These are phyloP conservation scores for Sphaerulina vaccinii DNA, from an alignment of 2,329 filamentous ascomycete species.

Conservation along the genomic window DNA sequence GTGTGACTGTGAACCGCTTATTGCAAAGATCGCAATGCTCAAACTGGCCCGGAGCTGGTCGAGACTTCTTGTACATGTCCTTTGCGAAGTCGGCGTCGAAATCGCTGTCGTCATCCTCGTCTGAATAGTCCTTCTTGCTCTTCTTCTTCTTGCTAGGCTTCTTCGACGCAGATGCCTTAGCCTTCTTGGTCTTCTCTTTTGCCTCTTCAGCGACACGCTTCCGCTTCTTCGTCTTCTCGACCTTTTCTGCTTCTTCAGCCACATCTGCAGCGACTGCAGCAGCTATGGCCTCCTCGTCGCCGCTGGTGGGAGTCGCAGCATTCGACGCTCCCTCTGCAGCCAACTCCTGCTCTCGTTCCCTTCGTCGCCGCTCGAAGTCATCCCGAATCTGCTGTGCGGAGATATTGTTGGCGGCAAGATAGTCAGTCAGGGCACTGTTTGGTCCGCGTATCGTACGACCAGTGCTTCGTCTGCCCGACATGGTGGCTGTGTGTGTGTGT, in stretches of 20 bases:
- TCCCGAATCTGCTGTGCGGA: conserved; percentile 63
- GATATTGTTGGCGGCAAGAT: conserved; percentile 70
- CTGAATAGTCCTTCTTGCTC: conserved; percentile 44
- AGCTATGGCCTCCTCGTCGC: conserved; percentile 34
- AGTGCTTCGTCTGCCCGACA: conserved; percentile 39
- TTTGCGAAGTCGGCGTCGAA: conserved; percentile 49
- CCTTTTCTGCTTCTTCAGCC: conserved; percentile 35
- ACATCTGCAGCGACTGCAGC: conserved; percentile 44
- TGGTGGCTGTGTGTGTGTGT: conserved; percentile 16
- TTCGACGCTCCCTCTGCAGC: conserved; percentile 30
- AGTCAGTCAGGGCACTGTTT: conserved; percentile 67
- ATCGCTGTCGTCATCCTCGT: conserved; percentile 46
- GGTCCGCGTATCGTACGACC: conserved; percentile 55
- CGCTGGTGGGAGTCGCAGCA: conserved; percentile 36
- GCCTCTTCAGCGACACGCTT: conserved; percentile 57
- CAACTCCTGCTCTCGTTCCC: conserved; percentile 47
- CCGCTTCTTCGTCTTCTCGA: conserved; percentile 53
- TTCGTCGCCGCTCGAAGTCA: conserved; percentile 56
- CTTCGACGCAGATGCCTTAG: conserved; percentile 46
- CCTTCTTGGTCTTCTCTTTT: conserved; percentile 41
- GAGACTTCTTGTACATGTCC: conserved; percentile 56
- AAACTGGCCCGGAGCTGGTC: conserved; percentile 75
- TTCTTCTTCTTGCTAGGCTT: conserved; percentile 44
- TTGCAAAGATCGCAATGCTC: conserved; percentile 83
- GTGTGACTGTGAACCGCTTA: conserved; percentile 89